Conservation (phyloP, 257 asterid species). For the Fraxinus pennsylvanica region DNA sequence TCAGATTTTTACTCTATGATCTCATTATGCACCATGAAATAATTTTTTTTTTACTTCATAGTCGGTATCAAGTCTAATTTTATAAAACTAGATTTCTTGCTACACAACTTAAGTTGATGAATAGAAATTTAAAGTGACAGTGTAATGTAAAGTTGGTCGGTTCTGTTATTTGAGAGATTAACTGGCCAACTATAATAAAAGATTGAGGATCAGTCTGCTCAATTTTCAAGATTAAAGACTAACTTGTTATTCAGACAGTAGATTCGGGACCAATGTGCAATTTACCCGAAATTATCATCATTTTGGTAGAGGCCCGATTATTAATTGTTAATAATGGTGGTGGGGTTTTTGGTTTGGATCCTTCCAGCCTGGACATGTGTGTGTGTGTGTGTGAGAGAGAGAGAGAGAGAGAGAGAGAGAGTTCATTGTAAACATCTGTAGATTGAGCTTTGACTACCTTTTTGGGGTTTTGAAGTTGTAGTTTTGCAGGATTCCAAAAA, state of each 20-base stretch:
- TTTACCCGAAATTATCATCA: background rate
- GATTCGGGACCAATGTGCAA: background rate
- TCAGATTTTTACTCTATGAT: background rate
- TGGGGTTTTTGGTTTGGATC: slow-evolving; percentile 63
- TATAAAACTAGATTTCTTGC: background rate
- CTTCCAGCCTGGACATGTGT: slow-evolving; percentile 60
- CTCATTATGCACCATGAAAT: background rate
- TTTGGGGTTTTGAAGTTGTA: slow-evolving; percentile 35
- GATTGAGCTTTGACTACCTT: slow-evolving; percentile 56
- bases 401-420: background rate
- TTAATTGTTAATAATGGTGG: slow-evolving; percentile 61
- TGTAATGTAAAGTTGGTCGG: background rate
- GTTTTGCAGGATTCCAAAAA: slow-evolving; percentile 18
- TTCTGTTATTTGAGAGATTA: too few species aligned
- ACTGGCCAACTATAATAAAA: background rate
- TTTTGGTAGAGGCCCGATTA: slow-evolving; percentile 38
- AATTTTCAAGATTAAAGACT: background rate
- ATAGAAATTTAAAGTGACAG: background rate
- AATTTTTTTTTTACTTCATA: background rate
- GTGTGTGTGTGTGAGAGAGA: slow-evolving; percentile 4
- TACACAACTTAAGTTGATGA: background rate
- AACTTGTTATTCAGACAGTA: background rate
- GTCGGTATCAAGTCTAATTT: background rate
- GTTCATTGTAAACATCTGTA: slow-evolving; percentile 37
- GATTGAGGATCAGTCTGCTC: background rate